phyloP scores from a whole-genome alignment of 148 eudicot species.

The Rhododendron simsii region DNA sequence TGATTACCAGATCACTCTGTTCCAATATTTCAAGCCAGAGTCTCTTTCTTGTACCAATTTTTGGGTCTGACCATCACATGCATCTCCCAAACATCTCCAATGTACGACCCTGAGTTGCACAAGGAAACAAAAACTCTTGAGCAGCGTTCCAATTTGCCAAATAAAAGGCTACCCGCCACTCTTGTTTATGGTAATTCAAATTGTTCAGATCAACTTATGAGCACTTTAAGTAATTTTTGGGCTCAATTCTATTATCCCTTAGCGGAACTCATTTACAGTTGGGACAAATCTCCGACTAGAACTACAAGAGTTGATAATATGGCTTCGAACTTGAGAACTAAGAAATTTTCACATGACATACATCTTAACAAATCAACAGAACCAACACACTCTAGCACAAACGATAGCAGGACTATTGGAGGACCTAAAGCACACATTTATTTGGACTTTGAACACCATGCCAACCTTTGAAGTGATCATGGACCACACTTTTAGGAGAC shows the following conservation, averaged over 20 bases:
- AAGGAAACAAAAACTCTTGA: background rate
- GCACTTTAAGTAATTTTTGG: background rate
- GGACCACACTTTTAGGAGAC: too few species aligned
- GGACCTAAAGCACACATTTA: too few species aligned
- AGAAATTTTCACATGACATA: background rate
- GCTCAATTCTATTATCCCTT: background rate
- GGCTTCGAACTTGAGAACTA: too few species aligned
- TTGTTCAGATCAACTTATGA: too few species aligned
- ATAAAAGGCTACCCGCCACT: background rate
- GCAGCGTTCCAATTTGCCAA: background rate
- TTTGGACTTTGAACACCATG: too few species aligned
- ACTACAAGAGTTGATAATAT: background rate
- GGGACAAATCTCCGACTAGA: background rate
- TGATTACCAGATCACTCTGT: background rate
- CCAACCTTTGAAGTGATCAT: background rate
- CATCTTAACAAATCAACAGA: background rate
- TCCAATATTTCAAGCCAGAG: background rate
- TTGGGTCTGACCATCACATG: background rate
- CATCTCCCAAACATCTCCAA: background rate
- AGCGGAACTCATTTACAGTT: background rate
- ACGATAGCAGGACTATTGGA: too few species aligned
- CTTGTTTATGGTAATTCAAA: background rate
- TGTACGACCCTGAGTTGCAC: background rate
- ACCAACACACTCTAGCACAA: background rate
- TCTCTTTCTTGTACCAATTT: background rate